These are phyloP conservation scores for Colletotrichum orchidophilum DNA, from an alignment of 2,329 filamentous ascomycete genomes.

Conservation along the genomic window DNA sequence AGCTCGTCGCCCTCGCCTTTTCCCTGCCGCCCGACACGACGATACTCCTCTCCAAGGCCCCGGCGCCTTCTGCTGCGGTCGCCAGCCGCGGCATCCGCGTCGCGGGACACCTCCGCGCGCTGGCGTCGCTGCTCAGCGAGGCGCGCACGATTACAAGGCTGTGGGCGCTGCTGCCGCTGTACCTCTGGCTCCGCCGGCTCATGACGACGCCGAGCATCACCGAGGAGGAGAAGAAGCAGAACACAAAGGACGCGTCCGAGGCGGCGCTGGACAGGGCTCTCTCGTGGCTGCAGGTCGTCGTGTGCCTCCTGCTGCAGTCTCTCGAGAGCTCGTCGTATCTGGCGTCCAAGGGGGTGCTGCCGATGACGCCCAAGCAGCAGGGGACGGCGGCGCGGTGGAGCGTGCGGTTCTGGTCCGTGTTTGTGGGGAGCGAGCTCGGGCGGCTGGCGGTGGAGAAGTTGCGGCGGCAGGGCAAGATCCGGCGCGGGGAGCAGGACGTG, in stretches of 20 bases:
- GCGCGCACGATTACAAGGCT: constrained; percentile 78
- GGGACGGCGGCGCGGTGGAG: constrained; percentile 75
- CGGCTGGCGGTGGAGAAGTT: constrained; percentile 64
- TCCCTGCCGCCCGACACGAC: constrained; percentile 61
- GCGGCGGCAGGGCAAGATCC: constrained; percentile 43
- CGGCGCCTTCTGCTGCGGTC: constrained; percentile 46
- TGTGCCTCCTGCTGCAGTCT: constrained; percentile 76
- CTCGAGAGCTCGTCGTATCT: constrained; percentile 89
- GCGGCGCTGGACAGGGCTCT: constrained; percentile 58
- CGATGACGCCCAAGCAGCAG: constrained; percentile 64
- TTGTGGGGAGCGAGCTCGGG: constrained; percentile 80
- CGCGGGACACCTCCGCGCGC: constrained; percentile 63
- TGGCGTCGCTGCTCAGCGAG: constrained; percentile 75
- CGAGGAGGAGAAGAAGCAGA: constrained; percentile 41
- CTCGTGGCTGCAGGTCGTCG: constrained; percentile 73
- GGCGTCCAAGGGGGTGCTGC: constrained; percentile 75
- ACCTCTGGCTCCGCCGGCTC: constrained; percentile 71
- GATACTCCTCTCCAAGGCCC: constrained; percentile 53
- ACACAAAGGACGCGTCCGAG: constrained; percentile 46
- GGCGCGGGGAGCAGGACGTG: constrained; percentile 40
- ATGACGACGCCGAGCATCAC: constrained; percentile 44
- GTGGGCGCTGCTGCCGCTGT: constrained; percentile 80
- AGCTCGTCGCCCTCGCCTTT: constrained; percentile 62
- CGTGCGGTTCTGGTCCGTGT: constrained; percentile 81
- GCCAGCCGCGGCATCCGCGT: constrained; percentile 58